phyloP scores from a whole-genome alignment of 1,139 yeast genomes.

The Kodamaea alishanica region DNA sequence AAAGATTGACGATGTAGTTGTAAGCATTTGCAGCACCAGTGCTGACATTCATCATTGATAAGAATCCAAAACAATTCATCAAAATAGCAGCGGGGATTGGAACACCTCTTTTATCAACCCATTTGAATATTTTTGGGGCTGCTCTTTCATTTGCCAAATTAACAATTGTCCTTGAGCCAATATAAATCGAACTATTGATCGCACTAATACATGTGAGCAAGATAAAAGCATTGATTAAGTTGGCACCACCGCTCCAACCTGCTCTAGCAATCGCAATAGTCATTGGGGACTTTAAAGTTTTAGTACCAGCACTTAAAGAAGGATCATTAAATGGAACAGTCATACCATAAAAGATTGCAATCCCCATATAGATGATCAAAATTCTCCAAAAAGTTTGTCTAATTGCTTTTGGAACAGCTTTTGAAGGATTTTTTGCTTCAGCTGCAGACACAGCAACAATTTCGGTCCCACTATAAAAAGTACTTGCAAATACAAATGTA shows the following conservation, averaged over 20 bases:
- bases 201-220: constrained; percentile 52
- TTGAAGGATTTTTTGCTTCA: constrained; percentile 53
- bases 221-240: constrained; percentile 50
- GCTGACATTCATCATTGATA: constrained; percentile 48
- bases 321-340: constrained; percentile 53
- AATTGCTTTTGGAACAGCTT: constrained; percentile 55
- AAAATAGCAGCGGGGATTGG: constrained; percentile 49
- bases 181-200: constrained; percentile 50
- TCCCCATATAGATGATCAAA: constrained; percentile 51
- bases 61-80: constrained; percentile 47
- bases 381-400: constrained; percentile 57
- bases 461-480: constrained; percentile 57
- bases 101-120: constrained; percentile 45
- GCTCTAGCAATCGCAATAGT: constrained; percentile 42
- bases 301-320: constrained; percentile 19
- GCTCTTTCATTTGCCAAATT: constrained; percentile 49
- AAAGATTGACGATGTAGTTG: constrained; percentile 48
- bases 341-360: constrained; percentile 50
- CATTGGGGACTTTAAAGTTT: constrained; percentile 42
- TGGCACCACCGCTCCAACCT: constrained; percentile 49
- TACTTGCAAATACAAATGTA: constrained; percentile 68
- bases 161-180: constrained; percentile 51
- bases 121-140: constrained; percentile 44
- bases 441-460: constrained; percentile 56
- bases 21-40: constrained; percentile 56